Evolutionary conservation across 75 land plant genomes (phyloP).

Genomic region (Selaginella moellendorffii): DNA sequence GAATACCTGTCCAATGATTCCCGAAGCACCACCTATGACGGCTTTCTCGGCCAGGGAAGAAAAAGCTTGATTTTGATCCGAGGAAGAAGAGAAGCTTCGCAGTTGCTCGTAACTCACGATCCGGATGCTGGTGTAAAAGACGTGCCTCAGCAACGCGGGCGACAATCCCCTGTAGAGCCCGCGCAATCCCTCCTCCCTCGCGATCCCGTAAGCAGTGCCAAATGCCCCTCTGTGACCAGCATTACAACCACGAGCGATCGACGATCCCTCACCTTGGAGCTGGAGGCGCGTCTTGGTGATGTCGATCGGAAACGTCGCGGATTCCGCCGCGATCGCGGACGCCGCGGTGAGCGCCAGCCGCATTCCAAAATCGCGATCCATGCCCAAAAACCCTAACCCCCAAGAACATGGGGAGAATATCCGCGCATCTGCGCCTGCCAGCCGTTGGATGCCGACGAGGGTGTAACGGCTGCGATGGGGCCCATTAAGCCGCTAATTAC

Average conservation of each 20-base stretch:
- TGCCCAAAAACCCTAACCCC: too few species aligned
- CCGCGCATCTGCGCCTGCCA: too few species aligned
- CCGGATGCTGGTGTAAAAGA: slow-evolving; percentile 75
- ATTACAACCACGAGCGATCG: not conserved
- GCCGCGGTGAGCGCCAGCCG: slow-evolving; percentile 39
- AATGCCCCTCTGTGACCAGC: slow-evolving; percentile 27
- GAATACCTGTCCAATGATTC: slow-evolving; percentile 92
- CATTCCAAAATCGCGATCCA: slow-evolving; percentile 20
- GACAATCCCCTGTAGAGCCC: slow-evolving; percentile 72
- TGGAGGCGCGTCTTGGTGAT: slow-evolving; percentile 73
- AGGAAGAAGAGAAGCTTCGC: slow-evolving; percentile 10
- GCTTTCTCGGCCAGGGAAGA: slow-evolving; percentile 37
- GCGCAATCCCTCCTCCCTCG: slow-evolving; percentile 27
- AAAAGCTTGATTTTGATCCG: slow-evolving; percentile 16
- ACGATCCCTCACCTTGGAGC: slow-evolving; percentile 32
- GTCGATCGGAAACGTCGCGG: slow-evolving; percentile 82
- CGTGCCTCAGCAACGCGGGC: slow-evolving; percentile 66
- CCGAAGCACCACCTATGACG: slow-evolving; percentile 61
- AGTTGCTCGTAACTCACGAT: slow-evolving; percentile 69
- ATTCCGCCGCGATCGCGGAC: slow-evolving; percentile 70
- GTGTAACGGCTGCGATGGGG: too few species aligned
- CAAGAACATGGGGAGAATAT: too few species aligned
- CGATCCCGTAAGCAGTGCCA: slow-evolving; percentile 32
- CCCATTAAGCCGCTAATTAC: too few species aligned
- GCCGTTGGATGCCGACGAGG: too few species aligned